These are phyloP conservation scores for Hippophae tibetana DNA, from an alignment of 306 rosid species.

Conservation along the genomic window DNA sequence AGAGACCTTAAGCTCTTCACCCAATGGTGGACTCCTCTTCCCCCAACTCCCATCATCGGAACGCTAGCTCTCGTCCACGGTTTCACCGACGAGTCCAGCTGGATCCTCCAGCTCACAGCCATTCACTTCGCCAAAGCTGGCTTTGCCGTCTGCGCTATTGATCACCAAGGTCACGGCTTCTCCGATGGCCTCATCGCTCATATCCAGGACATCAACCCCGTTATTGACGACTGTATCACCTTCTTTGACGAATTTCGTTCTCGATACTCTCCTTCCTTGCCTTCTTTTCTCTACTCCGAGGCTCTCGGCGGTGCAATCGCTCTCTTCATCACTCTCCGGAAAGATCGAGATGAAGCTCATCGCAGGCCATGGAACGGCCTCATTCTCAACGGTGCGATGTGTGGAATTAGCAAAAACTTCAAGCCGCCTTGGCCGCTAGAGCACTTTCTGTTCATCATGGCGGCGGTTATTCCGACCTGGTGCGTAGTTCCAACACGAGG, in stretches of 20 bases:
- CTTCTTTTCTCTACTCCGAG: slow-evolving; percentile 76
- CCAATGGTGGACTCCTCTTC: slow-evolving; percentile 85
- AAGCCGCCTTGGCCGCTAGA: slow-evolving; percentile 98
- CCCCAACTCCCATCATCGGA: slow-evolving; percentile 44
- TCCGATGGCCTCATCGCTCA: slow-evolving; percentile 84
- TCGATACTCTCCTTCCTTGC: slow-evolving; percentile 38
- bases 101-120: slow-evolving; percentile 87
- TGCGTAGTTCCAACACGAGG: slow-evolving; percentile 89
- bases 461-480: slow-evolving; percentile 77
- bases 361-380: slow-evolving; percentile 48
- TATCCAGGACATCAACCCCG: slow-evolving; percentile 79
- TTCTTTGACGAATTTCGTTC: slow-evolving; percentile 64
- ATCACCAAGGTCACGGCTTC: slow-evolving; percentile 97
- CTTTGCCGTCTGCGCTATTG: slow-evolving; percentile 82
- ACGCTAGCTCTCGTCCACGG: slow-evolving; percentile 76
- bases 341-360: not conserved
- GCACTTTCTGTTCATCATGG: slow-evolving; percentile 60
- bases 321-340: slow-evolving; percentile 60
- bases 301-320: slow-evolving; percentile 96
- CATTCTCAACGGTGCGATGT: slow-evolving; percentile 90
- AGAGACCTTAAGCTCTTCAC: slow-evolving; percentile 81
- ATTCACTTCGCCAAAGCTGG: slow-evolving; percentile 66
- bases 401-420: slow-evolving; percentile 85
- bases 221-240: slow-evolving; percentile 69
- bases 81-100: slow-evolving; percentile 90